Base-by-base conservation (phyloP, 2,329 filamentous ascomycete genomes). In the Aspergillus sp. region DNA sequence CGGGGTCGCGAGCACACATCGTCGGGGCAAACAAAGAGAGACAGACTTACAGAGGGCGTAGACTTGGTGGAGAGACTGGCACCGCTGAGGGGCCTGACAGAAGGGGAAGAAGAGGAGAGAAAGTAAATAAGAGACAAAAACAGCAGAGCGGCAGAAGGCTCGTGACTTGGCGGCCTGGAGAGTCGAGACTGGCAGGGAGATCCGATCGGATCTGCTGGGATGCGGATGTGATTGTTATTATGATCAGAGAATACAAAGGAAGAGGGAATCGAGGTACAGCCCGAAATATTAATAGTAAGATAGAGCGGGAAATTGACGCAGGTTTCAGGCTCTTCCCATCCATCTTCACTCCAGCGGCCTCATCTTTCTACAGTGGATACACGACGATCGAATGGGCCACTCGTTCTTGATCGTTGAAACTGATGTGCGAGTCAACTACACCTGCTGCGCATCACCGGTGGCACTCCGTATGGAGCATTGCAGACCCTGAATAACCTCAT, bases 401-500 rank as follows among this genome's bases (percentile, higher is more conserved):
- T 52, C 39, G 49, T 43, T 55, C 44, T 46, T 44, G n/a, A 12
- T 15, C 23, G 9, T 35, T 54, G 52, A 54, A 54, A 54, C 52
- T 44, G 25, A 8, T 40, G 27, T 31, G 27, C 37, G 35, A 40
- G 35, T 37, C 46, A 35, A 48, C 27, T 2, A 27, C 25, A 14
- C 35, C 21, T 27, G 19, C 37, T 25, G 11, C 48, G 27, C 27
- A 31, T 31, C 27, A 11, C 27, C 27, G 12, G 19, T 8, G 40
- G 31, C 40, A 33, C 49, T 52, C 19, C 12, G 49, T 9, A 31
- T 31, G 27, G 27, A 31, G 27, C 27, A 31, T 52, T n/a, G 39
- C 49, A 52, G 49, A 52, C 49, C 49, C 49, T 33, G 49, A 52
- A 52, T 52, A 52, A 35, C 40, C 49, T 52, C 50, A 52, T 52